These are phyloP conservation scores for Cercospora brassicicola DNA, from an alignment of 2,329 filamentous ascomycete genomes.

Conservation along the genomic window DNA sequence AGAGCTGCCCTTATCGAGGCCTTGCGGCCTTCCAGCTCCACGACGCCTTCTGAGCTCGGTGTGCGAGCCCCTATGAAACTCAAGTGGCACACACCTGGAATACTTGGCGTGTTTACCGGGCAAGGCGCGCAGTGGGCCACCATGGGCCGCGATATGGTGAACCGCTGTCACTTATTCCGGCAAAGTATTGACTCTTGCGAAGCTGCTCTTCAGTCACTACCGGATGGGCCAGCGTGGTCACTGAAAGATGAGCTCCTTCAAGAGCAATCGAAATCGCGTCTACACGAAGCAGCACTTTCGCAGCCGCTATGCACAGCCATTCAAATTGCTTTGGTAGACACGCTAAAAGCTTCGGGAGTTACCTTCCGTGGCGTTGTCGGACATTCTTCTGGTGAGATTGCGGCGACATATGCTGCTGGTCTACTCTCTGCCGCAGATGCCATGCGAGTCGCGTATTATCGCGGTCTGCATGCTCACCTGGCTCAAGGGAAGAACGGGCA, in stretches of 20 bases:
- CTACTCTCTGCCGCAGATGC: constrained; percentile 26
- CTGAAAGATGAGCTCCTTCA: constrained; percentile 44
- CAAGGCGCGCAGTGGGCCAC: constrained; percentile 40
- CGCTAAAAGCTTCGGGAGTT: constrained; percentile 36
- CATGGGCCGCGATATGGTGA: constrained; percentile 34
- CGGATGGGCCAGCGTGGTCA: constrained; percentile 32
- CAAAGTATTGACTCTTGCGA: constrained; percentile 24
- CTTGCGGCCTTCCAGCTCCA: constrained; percentile 11
- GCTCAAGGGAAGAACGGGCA: constrained; percentile 12
- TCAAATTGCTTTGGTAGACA: constrained; percentile 53
- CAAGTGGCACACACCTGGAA: constrained; percentile 19
- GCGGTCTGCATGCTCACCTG: constrained; percentile 24
- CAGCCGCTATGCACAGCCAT: constrained; percentile 59
- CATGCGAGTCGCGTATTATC: constrained; percentile 31
- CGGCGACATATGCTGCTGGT: constrained; percentile 37
- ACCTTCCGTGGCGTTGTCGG: constrained; percentile 33
- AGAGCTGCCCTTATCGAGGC: constrained; percentile 11
- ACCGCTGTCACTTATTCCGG: constrained; percentile 21
- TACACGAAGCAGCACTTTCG: constrained; percentile 40
- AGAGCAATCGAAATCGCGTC: constrained; percentile 42
- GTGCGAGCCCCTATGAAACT: constrained; percentile 18
- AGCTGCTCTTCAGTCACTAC: constrained; percentile 15
- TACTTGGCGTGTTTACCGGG: constrained; percentile 39
- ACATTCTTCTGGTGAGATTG: constrained; percentile 40
- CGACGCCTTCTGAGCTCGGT: constrained; percentile 14